Conservation (phyloP, 768 basidiomycete genomes). For the Pluteus cervinus region DNA sequence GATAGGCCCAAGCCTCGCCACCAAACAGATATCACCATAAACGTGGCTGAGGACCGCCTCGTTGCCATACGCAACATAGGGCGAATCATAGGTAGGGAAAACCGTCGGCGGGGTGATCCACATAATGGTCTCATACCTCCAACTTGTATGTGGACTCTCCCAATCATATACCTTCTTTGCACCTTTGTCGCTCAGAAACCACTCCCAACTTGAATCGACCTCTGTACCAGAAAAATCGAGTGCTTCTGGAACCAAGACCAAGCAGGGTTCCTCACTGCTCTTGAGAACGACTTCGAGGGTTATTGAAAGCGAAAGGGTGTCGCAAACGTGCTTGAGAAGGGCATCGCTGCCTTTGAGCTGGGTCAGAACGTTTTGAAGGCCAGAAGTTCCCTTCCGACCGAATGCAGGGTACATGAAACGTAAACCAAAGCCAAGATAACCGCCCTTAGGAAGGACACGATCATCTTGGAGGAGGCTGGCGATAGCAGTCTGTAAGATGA, state of each 20-base stretch:
- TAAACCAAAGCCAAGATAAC: constrained; percentile 28
- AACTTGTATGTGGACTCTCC: background rate
- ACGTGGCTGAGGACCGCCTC: constrained; percentile 9
- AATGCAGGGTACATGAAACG: constrained; percentile 23
- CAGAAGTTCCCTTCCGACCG: background rate
- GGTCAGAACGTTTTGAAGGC: background rate
- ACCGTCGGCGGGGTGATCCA: background rate
- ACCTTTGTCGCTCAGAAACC: background rate
- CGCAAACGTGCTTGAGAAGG: background rate
- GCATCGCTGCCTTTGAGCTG: constrained; percentile 1
- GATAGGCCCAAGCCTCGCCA: constrained; percentile 5
- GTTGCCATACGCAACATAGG: constrained; percentile 14
- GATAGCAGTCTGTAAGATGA: no score
- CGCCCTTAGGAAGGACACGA: constrained; percentile 23
- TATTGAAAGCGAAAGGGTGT: constrained; percentile 5
- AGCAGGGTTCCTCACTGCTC: background rate
- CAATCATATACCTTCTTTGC: no score
- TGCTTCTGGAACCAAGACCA: background rate
- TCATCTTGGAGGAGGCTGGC: constrained; percentile 19
- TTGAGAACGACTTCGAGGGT: constrained; percentile 16
- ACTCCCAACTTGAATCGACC: background rate
- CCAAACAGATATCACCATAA: constrained; percentile 13
- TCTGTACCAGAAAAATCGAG: background rate
- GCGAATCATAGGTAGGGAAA: background rate
- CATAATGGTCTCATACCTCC: background rate